Evolutionary conservation across 129 eudicot genomes (phyloP), one percentile per base, ranked within the genome.

Genomic region (Helichrysum umbraculigerum): DNA sequence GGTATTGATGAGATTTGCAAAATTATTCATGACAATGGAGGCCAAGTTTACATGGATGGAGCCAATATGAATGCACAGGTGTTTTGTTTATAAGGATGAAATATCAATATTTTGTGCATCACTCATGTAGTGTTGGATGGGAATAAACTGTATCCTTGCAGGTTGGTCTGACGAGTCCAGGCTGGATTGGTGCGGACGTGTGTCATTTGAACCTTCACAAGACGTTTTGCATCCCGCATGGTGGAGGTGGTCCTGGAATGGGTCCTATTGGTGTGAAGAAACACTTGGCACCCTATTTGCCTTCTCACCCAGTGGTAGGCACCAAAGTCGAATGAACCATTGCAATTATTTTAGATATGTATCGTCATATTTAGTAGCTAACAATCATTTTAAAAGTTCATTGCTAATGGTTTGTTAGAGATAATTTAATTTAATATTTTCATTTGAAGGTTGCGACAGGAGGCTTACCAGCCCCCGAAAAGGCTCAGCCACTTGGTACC

Each of bases 1-100:
- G 98, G 98, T 22, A 93, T 90, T 78, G 97, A 93, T 47, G 98
- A 93, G 83, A 93, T 93, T 39, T 93, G 98, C 77, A 93, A 91
- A 73, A 90, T 93, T 54, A 88, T 93, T 78, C 98, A 93, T 41
- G 90, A 93, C 83, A 93, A 93, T 76, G 98, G 98, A 17, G 98
- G 98, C 54, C 97, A 93, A 83, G 98, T 93, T 59, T 93, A 93
- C 87, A 93, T 93, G 98, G 98, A 93, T 83, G 98, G 98, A 72
- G 98, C 98, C 39, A 93, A 93, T 88, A 93, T 93, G 98, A 93
- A 93, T 79, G 98, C 98, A 50, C 98, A 93, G 95, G 98, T 93
- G 75, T 15, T 12, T 19, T 37, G 29, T 67, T 35, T 60, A 22
- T 25, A 8, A 0, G 15, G 33, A 34, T 60, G 32, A 60, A 60